Evolutionary conservation across 1,139 yeast genomes (phyloP).

Genomic region (Protomyces gravidus): DNA sequence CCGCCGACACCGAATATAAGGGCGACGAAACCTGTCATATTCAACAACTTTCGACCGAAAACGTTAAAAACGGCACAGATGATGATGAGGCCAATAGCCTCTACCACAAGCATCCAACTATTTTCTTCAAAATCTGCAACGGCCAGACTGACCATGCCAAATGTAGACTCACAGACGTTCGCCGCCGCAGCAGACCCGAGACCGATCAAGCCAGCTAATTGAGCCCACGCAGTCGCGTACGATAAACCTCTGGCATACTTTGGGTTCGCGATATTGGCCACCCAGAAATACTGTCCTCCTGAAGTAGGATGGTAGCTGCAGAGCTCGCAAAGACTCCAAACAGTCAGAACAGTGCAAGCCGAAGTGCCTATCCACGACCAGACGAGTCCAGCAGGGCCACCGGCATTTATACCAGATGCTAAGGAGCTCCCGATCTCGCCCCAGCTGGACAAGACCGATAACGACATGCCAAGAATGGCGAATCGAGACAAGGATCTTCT

Average conservation of each 20-base stretch:
- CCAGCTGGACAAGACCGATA: conserved; percentile 43
- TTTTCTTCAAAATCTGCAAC: conserved; percentile 29
- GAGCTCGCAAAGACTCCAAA: conserved; percentile 58
- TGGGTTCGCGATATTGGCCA: conserved; percentile 35
- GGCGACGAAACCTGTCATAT: conserved; percentile 36
- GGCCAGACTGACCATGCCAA: conserved; percentile 36
- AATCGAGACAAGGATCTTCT: conserved; percentile 41
- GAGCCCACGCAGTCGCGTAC: conserved; percentile 33
- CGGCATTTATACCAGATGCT: conserved; percentile 40
- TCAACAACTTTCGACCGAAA: conserved; percentile 35
- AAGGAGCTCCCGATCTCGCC: conserved; percentile 45
- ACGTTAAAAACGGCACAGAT: conserved; percentile 30
- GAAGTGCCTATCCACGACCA: conserved; percentile 72
- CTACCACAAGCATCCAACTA: conserved; percentile 32
- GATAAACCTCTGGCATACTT: conserved; percentile 33
- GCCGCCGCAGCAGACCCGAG: conserved; percentile 37
- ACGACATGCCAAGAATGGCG: conserved; percentile 43
- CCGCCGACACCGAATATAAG: conserved; percentile 36
- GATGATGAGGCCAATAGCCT: conserved; percentile 29
- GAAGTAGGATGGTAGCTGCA: conserved; percentile 67
- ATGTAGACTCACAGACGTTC: conserved; percentile 35
- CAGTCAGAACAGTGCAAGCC: conserved; percentile 55
- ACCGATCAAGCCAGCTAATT: conserved; percentile 36
- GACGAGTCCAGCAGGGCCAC: conserved; percentile 48
- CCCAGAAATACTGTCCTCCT: conserved; percentile 40